Conservation (phyloP, 225 moss, liverwort and hornwort genomes). For the Polytrichum commune region DNA sequence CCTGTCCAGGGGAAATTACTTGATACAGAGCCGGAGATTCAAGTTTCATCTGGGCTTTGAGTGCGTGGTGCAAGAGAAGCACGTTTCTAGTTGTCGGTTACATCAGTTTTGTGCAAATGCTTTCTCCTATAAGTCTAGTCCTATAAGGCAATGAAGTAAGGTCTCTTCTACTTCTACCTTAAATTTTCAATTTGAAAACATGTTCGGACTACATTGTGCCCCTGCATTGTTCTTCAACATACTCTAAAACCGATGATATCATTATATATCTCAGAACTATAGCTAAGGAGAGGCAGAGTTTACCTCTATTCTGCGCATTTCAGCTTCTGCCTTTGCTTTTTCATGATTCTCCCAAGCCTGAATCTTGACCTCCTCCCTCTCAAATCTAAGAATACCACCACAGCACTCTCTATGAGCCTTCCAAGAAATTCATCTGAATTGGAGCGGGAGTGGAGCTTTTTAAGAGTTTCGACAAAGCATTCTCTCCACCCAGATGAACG, state of each 20-base stretch:
- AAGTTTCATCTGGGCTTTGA: too few species aligned
- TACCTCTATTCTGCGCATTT: slow-evolving; percentile 83
- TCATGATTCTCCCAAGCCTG: slow-evolving; percentile 80
- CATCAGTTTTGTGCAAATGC: too few species aligned
- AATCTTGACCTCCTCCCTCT: slow-evolving; percentile 75
- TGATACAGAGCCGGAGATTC: too few species aligned
- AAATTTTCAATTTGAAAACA: background rate
- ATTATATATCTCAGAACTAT: background rate
- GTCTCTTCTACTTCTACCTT: background rate
- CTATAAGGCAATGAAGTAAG: background rate
- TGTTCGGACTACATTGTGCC: background rate
- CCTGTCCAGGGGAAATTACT: too few species aligned
- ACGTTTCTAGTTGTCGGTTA: too few species aligned
- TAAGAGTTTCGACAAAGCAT: too few species aligned
- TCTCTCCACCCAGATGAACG: background rate
- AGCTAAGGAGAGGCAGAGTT: background rate
- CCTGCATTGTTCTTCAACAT: background rate
- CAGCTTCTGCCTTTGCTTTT: slow-evolving; percentile 82
- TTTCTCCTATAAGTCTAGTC: too few species aligned
- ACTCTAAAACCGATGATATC: background rate
- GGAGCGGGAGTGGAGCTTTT: background rate
- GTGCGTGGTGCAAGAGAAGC: too few species aligned
- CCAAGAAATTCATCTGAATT: background rate
- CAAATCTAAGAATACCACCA: slow-evolving; percentile 40
- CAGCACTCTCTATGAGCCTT: background rate